Conservation (phyloP, 192 early-diverging fungal genomes). For the Radiomyces spectabilis region DNA sequence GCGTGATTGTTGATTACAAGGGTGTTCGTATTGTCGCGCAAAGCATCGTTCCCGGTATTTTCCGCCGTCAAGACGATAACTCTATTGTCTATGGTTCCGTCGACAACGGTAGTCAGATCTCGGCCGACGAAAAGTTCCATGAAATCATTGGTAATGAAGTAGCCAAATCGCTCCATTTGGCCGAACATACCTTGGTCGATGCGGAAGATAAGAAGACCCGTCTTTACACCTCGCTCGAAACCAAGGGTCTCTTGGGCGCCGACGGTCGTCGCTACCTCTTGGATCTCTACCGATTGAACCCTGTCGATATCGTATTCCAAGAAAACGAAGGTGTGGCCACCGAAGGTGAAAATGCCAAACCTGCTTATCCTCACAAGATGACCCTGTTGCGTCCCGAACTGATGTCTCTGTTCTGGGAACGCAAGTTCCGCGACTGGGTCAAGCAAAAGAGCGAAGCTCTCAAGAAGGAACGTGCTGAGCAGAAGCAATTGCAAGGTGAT, state of each 20-base stretch:
- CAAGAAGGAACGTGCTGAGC: constrained; percentile 26
- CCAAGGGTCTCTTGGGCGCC: constrained; percentile 87
- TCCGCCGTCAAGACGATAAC: constrained; percentile 64
- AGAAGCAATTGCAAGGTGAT: constrained; percentile 21
- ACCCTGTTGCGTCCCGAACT: constrained; percentile 83
- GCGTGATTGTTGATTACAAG: constrained; percentile 88
- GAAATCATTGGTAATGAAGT: constrained; percentile 51
- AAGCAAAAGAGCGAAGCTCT: constrained; percentile 46
- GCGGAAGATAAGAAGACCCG: constrained; percentile 50
- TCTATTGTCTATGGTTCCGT: constrained; percentile 88
- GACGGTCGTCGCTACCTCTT: constrained; percentile 89
- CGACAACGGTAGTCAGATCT: constrained; percentile 74
- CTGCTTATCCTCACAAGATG: constrained; percentile 81
- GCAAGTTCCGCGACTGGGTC: constrained; percentile 57
- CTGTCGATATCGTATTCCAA: constrained; percentile 85
- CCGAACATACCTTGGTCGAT: constrained; percentile 71
- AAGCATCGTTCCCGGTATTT: constrained; percentile 85
- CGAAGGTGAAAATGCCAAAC: constrained; percentile 39
- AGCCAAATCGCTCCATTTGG: constrained; percentile 74
- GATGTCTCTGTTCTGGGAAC: constrained; percentile 78
- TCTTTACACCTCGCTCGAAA: constrained; percentile 80
- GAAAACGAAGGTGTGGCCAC: constrained; percentile 59
- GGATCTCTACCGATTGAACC: constrained; percentile 88
- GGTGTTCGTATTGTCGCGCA: constrained; percentile 90
- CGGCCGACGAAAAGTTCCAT: constrained; percentile 70